Evolutionary conservation across 1,284 basidiomycete species (phyloP), one percentile per base, ranked within the genome.

Genomic region (Puccinia novopanici): DNA sequence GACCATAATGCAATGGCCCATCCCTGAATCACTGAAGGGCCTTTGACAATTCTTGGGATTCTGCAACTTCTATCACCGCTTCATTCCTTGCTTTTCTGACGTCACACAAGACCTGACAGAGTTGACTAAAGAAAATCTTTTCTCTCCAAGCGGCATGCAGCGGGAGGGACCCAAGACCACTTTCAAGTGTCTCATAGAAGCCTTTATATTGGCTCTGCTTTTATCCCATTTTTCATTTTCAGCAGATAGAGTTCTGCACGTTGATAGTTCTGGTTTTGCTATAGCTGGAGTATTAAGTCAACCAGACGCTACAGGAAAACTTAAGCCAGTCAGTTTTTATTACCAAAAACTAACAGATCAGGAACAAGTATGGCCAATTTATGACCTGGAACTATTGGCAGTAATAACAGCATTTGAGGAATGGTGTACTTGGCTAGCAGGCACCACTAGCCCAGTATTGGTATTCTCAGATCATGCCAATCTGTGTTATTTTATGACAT

Each of bases 381-480:
- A 42, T 59, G 76, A 70, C 34, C 52, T 55, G 27, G 76, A 78
- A 59, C 24, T 78, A 0, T 34, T 48, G 0, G 54, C 65, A 22
- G 37, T 78, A 12, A 52, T 78, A 2, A 24, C 45, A 34, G 50
- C 65, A 1, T 78, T 78, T 30, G 37, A 37, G 12, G 65, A 70
- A 57, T 70, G 45, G 67, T 30, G 37, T 22, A 48, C 76, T 42
- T 78, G 76, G 76, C 34, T 78, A 5, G 42, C 24, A 8, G 76
- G 65, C 5, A 79, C 76, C 1, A 22, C 13, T 9, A 59, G 17
- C 12, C 67, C 54, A 1, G 67, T 79, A 48, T 17, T 59, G 6
- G 67, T 71, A 0, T 79, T 79, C 70, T 79, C 68, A 27, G 76
- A 79, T 72, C 76, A 79, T 52, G 50, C 76, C 24, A 79, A 79